Evolutionary conservation across 192 early-diverging fungal species (phyloP), one percentile per base, ranked within the genome.

Genomic region (Coemansia sp.): DNA sequence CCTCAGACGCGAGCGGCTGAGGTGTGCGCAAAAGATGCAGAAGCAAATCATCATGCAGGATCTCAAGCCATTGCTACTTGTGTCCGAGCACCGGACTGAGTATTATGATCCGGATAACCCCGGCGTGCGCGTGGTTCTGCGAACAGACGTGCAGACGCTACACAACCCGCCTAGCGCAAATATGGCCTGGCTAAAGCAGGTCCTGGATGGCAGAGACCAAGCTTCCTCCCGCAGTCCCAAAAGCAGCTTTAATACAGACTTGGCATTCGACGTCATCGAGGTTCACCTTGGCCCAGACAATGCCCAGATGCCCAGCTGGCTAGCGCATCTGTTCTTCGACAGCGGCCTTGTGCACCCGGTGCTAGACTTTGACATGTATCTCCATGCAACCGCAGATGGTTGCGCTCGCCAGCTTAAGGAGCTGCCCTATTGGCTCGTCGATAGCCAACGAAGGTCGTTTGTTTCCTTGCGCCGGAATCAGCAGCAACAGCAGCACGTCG

Each of bases 371-470:
- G 71, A 79, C 25, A n/a, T 71, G 32, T 79, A 79, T 32, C 23
- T 71, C 11, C 76, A 79, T 30, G 67, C 62, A 6, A 66, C 73
- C 9, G 71, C 76, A 19, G 51, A 60, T 1, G 48, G 72, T 25
- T 23, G 64, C 20, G 22, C 62, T 6, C 30, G 19, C 20, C 55
- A 14, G 11, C 66, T 61, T 35, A 22, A 35, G 19, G 53, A 52
- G 2, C 30, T 79, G 35, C 76, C 76, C 0, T 79, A 79, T 59
- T 79, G 76, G 76, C 25, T 79, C 47, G 71, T 73, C 5, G 76
- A 79, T 58, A 70, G 54, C 55, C 52, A 53, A 34, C 60, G 65
- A 11, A 56, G 54, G 0, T 60, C 60, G 29, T 69, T 69, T 55
- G 42, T 50, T 6, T 20, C 28, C 14, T 18, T 55, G 18, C 55